Evolutionary conservation across 2,329 filamentous ascomycete genomes (phyloP).

Genomic region (Rutstroemia sydowiana): DNA sequence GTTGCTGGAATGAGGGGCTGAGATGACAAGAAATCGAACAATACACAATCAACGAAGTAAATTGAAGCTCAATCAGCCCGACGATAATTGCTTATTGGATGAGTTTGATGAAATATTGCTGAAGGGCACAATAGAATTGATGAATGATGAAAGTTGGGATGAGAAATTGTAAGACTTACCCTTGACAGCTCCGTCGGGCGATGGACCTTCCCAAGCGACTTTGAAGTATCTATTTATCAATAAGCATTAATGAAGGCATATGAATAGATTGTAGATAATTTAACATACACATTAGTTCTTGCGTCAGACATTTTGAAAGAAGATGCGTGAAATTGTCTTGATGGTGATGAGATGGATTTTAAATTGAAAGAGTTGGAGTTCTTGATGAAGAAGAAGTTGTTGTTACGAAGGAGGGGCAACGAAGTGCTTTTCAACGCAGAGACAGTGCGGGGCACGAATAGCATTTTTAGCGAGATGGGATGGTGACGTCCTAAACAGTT

Average conservation of each 20-base stretch:
- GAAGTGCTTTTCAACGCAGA: constrained; percentile 11
- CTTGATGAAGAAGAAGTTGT: constrained; percentile 11
- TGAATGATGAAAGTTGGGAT: constrained; percentile 6
- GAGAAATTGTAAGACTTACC: constrained; percentile 41
- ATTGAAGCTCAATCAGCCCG: constrained; percentile 4
- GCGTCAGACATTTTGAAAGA: constrained; percentile 37
- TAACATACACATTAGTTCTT: constrained; percentile 68
- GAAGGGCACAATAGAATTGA: not conserved
- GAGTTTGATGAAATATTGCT: not conserved
- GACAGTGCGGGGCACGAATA: constrained; percentile 10
- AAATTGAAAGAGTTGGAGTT: constrained; percentile 7
- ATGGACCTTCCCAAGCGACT: constrained; percentile 63
- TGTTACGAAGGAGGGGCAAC: constrained; percentile 11
- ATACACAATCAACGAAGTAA: not conserved
- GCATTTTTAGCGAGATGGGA: constrained; percentile 10
- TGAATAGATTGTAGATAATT: too few species aligned
- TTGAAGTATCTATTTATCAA: constrained; percentile 57
- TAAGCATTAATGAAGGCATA: constrained; percentile 11
- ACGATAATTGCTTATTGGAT: not conserved
- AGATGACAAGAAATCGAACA: constrained; percentile 16
- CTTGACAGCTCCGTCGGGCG: constrained; percentile 55
- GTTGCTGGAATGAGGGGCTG: constrained; percentile 11
- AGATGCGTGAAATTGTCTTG: constrained; percentile 27
- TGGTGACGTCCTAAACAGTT: not conserved
- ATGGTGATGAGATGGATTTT: not conserved